Evolutionary conservation across 371 early-diverging fungal genomes (phyloP), one percentile per base, ranked within the genome.

Genomic region (Mortierella sp.): DNA sequence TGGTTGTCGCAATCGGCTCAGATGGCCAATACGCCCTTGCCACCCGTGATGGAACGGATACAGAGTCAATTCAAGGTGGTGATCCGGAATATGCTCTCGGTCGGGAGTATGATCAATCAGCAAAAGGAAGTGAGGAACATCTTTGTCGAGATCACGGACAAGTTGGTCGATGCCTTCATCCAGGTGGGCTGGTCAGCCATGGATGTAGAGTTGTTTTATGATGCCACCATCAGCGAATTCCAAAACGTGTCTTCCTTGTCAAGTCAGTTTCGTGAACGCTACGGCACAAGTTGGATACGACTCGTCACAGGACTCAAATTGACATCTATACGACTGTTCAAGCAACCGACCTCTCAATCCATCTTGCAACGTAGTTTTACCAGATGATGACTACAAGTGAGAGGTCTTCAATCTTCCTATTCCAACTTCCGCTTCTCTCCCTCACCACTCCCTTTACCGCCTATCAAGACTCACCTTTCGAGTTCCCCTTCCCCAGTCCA

Each of bases 121-220:
- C 63, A 74, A 48, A 83, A 84, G 47, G 89, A 88, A 40, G 64
- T 84, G 6, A 78, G 86, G n/a, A 86, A 86, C 45, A 67, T 89
- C 12, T 86, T 87, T 57, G 56, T 65, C 1, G 78, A 72, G 16
- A 44, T 89, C 14, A 60, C 83, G 9, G 88, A 88, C 37, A 85
- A 85, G 58, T 60, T 88, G 13, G 79, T 85, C 2, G 89, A 88
- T 45, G 65, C 77, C 12, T 77, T 77, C 49, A 48, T 76, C 10
- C 69, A 70, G 21, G 69, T 68, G n/a, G 76, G 71, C 1, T 76
- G 76, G 76, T 73, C 74, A 0, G 57, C 63, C 6, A 44, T 49
- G 28, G 74, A 73, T 34, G 67, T 67, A 63, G 67, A 66, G 37
- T 22, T 53, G 16, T 73, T 73, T 22, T 73, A 49, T 34, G 49